A percentile compares a stretch with the other conserved stretches of the same genome.
These are phyloP conservation scores for Scheffersomyces ergatensis DNA, from an alignment of 805 yeast genomes.

Conservation along the genomic window DNA sequence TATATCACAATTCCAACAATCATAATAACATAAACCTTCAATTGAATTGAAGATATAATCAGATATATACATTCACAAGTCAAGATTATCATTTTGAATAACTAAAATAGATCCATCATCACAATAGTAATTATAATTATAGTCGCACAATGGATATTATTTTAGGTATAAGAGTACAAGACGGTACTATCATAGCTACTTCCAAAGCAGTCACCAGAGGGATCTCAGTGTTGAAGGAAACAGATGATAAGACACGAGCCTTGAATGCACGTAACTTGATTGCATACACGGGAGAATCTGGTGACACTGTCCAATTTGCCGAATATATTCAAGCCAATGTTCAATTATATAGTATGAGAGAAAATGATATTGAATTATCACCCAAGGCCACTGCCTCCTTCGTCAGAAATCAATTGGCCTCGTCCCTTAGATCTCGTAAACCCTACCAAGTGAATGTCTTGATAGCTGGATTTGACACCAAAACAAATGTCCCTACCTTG, in stretches of 20 bases:
- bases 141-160: slow-evolving; percentile 72
- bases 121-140: neutral
- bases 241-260: slow-evolving; percentile 48
- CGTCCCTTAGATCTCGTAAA: slow-evolving; percentile 79
- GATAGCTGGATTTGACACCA: slow-evolving; percentile 76
- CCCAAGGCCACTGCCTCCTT: slow-evolving; percentile 87
- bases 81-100: slow-evolving; percentile 68
- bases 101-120: neutral
- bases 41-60: slow-evolving; percentile 71
- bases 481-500: slow-evolving; percentile 58
- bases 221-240: slow-evolving; percentile 39
- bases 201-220: slow-evolving; percentile 87
- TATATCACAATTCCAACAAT: no score
- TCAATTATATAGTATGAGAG: slow-evolving; percentile 83
- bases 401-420: slow-evolving; percentile 84
- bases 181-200: slow-evolving; percentile 85
- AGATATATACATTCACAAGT: slow-evolving; percentile 83
- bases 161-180: slow-evolving; percentile 79
- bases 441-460: slow-evolving; percentile 95
- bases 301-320: slow-evolving; percentile 94
- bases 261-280: slow-evolving; percentile 75
- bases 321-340: slow-evolving; percentile 92
- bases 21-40: neutral
- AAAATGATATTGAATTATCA: slow-evolving; percentile 69
- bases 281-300: slow-evolving; percentile 94